Evolutionary conservation across 176 grass and related monocot species (phyloP).

Genomic region (Tuctoria greenei): DNA sequence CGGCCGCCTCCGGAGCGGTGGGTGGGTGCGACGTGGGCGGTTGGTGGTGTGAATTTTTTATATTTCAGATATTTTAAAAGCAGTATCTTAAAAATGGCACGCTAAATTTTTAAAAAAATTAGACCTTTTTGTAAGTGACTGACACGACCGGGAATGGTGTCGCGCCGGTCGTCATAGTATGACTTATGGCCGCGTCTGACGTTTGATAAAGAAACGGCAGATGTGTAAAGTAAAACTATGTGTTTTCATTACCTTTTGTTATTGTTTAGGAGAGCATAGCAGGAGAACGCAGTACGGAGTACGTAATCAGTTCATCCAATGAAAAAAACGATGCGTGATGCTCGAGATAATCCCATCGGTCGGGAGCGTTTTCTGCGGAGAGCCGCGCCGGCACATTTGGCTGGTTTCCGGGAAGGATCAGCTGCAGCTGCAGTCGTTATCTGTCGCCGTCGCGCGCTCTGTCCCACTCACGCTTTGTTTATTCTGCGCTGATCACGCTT

Average conservation of each 20-base stretch:
- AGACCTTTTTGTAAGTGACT: too few species aligned
- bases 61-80: too few species aligned
- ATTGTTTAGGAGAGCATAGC: background rate
- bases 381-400: background rate
- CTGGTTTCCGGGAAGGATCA: background rate
- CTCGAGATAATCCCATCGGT: background rate
- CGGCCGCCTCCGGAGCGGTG: background rate
- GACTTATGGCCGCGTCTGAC: too few species aligned
- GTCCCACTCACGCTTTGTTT: constrained; percentile 6
- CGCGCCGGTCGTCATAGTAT: too few species aligned
- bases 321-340: background rate
- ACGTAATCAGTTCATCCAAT: background rate
- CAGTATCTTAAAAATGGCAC: too few species aligned
- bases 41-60: constrained; percentile 10
- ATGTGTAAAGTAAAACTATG: background rate
- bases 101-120: too few species aligned
- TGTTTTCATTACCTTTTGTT: background rate
- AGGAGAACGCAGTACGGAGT: background rate
- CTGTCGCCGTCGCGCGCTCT: background rate
- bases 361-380: background rate
- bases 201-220: background rate
- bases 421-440: background rate
- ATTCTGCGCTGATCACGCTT: background rate
- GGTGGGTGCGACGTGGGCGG: constrained; percentile 23
- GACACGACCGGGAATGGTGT: too few species aligned